Percentiles rank a stretch among this genome's conserved stretches.
Evolutionary conservation across 208 protist genomes (phyloP).

Genomic region (Leishmania braziliensis): DNA sequence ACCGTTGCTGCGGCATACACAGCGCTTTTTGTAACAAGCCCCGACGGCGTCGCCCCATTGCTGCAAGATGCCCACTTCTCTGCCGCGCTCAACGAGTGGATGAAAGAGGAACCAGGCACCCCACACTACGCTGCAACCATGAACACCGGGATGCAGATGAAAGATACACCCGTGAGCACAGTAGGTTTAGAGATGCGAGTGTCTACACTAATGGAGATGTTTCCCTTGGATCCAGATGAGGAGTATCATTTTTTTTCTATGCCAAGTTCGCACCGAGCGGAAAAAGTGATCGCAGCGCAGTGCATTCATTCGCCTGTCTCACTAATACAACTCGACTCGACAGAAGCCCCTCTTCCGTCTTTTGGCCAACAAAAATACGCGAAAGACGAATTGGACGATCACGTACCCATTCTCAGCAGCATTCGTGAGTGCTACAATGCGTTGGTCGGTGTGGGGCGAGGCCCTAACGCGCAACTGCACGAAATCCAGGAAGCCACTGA

Average conservation of each 20-base stretch:
- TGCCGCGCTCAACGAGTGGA: conserved; percentile 27
- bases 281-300: background rate
- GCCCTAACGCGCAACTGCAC: conserved; percentile 63
- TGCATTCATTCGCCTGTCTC: background rate
- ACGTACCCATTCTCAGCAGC: conserved; percentile 45
- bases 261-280: background rate
- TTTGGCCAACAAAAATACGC: conserved; percentile 45
- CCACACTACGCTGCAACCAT: background rate
- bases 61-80: conserved; percentile 37
- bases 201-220: conserved; percentile 7
- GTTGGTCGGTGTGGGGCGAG: conserved; percentile 57
- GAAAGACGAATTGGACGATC: conserved; percentile 46
- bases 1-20: conserved; percentile 45
- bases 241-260: conserved; percentile 24
- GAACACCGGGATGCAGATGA: background rate
- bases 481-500: conserved; percentile 67
- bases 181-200: background rate
- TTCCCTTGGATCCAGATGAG: conserved; percentile 31
- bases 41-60: conserved; percentile 27
- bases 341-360: conserved; percentile 14
- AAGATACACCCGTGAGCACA: background rate
- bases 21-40: conserved; percentile 33
- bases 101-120: conserved; percentile 23
- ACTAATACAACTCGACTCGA: background rate
- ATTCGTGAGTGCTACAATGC: conserved; percentile 66